Evolutionary conservation across 805 yeast genomes (phyloP), one percentile per base, ranked within the genome.

Genomic region (Wickerhamomyces chambardii): DNA sequence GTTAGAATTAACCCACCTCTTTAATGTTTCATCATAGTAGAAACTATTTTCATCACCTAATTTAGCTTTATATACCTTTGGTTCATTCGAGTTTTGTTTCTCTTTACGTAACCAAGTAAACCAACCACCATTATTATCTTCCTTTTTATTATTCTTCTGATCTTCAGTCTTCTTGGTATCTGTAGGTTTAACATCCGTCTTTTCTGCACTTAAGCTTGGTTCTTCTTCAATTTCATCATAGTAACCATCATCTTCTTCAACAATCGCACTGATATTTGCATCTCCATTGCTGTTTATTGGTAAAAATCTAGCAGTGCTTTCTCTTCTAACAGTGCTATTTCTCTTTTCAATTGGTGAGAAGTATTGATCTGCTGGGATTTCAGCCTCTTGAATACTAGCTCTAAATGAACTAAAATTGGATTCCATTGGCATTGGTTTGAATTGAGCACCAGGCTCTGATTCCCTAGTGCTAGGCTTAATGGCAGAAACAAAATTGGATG

Each of bases 1-100:
- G 42, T 75, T 73, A 36, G 73, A 74, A 51, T 85, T 79, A 35
- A 92, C 75, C 96, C 97, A 92, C 49, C 95, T 72, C 53, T 81
- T 78, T 51, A 82, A 69, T 39, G 82, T 75, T 47, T 84, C 90
- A 59, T 89, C 95, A 55, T 76, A 92, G 49, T 74, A 71, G 52
- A 92, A 81, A 15, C 73, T 64, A 51, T 68, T 81, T 39, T 76
- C 70, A 38, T 82, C 84, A 11, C 97, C 98, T 35, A 92, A 61
- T 45, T 92, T 86, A 27, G 96, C 97, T 43, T 75, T 73, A 41
- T 78, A 70, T 0, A 87, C 83, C 50, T 84, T 84, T 28, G 84
- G 85, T 35, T 75, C 84, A 32, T 73, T 78, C 21, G 73, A 70
- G 6, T 31, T 68, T 68, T n/a, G n/a, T n/a, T 66, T 69, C 3